phyloP scores from a whole-genome alignment of 768 basidiomycete species.

The Kondoa malvinella region DNA sequence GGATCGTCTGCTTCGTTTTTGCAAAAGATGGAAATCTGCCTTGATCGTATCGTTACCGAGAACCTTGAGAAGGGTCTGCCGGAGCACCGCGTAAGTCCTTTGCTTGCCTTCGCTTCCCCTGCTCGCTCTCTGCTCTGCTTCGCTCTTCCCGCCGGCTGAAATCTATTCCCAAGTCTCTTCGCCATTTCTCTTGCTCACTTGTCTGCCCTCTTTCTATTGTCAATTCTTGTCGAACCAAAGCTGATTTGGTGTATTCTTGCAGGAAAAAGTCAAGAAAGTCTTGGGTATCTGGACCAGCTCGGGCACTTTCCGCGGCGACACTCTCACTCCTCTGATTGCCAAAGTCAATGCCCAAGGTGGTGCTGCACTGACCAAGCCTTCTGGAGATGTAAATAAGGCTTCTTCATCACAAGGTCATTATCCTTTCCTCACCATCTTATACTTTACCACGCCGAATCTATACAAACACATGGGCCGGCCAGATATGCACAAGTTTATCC shows the following conservation, averaged over 20 bases:
- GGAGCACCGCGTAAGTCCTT: constrained; percentile 69
- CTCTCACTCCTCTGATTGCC: background rate
- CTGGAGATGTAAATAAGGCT: background rate
- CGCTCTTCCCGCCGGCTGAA: background rate
- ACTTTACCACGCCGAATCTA: too few species aligned
- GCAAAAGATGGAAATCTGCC: constrained; percentile 70
- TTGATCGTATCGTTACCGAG: constrained; percentile 76
- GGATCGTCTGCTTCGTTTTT: constrained; percentile 55
- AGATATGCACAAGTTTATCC: too few species aligned
- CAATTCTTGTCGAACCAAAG: background rate
- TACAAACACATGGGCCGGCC: too few species aligned
- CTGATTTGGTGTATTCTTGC: constrained; percentile 19
- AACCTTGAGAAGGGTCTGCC: constrained; percentile 48
- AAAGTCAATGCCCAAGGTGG: background rate
- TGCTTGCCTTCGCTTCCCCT: background rate
- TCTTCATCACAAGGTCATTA: background rate
- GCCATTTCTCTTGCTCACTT: too few species aligned
- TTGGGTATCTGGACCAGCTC: constrained; percentile 93
- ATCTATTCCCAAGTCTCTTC: too few species aligned
- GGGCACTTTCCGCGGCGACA: constrained; percentile 60
- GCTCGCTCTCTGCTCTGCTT: background rate
- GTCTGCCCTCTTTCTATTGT: background rate
- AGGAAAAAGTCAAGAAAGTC: constrained; percentile 96
- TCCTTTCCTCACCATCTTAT: background rate
- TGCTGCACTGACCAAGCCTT: background rate